Conservation (phyloP, 176 grass and related monocot genomes). For the Hyparrhenia diplandra region DNA sequence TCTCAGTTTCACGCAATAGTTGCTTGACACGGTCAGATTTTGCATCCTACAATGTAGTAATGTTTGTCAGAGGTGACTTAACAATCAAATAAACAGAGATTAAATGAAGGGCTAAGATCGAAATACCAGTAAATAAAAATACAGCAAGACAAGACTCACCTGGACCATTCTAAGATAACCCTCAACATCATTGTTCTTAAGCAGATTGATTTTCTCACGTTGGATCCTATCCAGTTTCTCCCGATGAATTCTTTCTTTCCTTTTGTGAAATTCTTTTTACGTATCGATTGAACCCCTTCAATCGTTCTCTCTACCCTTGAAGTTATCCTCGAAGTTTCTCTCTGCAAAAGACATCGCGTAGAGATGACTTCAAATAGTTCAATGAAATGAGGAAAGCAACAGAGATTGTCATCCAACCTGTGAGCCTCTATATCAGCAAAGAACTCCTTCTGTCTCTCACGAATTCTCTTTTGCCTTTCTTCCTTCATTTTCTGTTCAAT, state of each 20-base stretch:
- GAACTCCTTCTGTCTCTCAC: slow-evolving; percentile 97
- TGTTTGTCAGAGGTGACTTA: slow-evolving; percentile 12
- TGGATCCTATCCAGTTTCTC: slow-evolving; percentile 98
- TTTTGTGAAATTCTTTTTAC: slow-evolving; percentile 98
- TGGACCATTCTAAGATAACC: slow-evolving; percentile 99
- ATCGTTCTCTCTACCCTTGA: slow-evolving; percentile 87
- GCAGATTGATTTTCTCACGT: slow-evolving; percentile 94
- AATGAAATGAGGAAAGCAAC: neutral
- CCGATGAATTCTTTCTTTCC: slow-evolving; percentile 83
- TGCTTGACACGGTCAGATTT: slow-evolving; percentile 98
- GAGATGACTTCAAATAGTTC: slow-evolving; percentile 16
- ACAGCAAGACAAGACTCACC: slow-evolving; percentile 42
- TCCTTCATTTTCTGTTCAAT: slow-evolving; percentile 99
- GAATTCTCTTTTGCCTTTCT: slow-evolving; percentile 96
- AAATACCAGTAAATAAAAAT: slow-evolving; percentile 16
- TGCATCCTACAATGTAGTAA: slow-evolving; percentile 69
- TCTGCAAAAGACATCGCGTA: slow-evolving; percentile 37
- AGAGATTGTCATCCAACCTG: slow-evolving; percentile 43
- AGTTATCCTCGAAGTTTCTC: slow-evolving; percentile 88
- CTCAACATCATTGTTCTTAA: slow-evolving; percentile 99
- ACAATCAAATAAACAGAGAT: slow-evolving; percentile 10
- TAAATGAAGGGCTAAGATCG: slow-evolving; percentile 18
- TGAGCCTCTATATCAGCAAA: slow-evolving; percentile 92
- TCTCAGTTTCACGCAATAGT: slow-evolving; percentile 95
- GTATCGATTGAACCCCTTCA: slow-evolving; percentile 86